Evolutionary conservation across 2,329 filamentous ascomycete species (phyloP).

Genomic region (Zymoseptoria tritici): DNA sequence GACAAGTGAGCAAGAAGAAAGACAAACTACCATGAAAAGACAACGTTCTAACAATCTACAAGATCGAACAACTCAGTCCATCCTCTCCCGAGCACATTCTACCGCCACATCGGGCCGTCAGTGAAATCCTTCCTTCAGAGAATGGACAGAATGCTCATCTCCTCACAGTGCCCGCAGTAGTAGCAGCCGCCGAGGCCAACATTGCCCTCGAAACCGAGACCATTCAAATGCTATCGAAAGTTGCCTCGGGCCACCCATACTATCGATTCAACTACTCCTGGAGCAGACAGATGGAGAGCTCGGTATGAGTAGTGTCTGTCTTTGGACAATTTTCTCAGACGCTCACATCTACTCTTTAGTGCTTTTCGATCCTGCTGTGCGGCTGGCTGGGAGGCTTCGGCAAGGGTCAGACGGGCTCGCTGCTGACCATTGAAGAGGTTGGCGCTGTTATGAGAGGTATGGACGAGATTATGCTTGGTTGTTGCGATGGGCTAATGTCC

Average conservation of each 20-base stretch:
- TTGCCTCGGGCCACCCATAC: conserved; percentile 83
- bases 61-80: conserved; percentile 71
- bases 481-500: conserved; percentile 1
- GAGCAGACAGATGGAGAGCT: conserved; percentile 75
- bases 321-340: conserved; percentile 41
- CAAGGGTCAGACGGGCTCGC: conserved; percentile 45
- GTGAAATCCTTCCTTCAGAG: conserved; percentile 22
- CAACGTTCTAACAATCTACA: not conserved
- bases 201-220: conserved; percentile 67
- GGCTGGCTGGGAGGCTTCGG: conserved; percentile 73
- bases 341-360: conserved; percentile 30
- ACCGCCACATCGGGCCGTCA: conserved; percentile 60
- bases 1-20: conserved; percentile 35
- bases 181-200: conserved; percentile 60
- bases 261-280: conserved; percentile 96
- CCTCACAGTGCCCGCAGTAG: conserved; percentile 55
- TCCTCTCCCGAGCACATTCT: conserved; percentile 83
- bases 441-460: conserved; percentile 67
- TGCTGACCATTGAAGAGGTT: conserved; percentile 83
- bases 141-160: conserved; percentile 1
- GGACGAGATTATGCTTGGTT: conserved; percentile 11
- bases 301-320: conserved; percentile 43
- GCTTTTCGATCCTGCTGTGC: conserved; percentile 52
- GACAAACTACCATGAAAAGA: conserved; percentile 27
- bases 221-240: conserved; percentile 59